Evolutionary conservation across 2,329 filamentous ascomycete species (phyloP).

Genomic region (Colletotrichum euphorbiae): DNA sequence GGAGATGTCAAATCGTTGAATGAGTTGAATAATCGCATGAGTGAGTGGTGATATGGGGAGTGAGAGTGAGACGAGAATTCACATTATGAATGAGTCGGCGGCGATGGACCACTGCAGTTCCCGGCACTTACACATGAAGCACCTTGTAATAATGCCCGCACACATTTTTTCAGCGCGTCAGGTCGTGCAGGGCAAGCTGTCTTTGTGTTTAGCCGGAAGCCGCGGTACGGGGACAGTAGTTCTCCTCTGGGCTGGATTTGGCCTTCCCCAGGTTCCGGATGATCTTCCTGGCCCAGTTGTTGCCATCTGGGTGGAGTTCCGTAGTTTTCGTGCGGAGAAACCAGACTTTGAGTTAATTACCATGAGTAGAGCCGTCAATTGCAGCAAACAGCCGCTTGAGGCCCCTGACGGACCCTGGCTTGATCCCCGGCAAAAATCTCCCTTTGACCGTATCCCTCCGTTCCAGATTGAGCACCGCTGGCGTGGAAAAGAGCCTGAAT

Average conservation of each 20-base stretch:
- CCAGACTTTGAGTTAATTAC: background rate
- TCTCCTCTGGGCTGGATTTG: background rate
- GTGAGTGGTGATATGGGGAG: too few relatives aligned
- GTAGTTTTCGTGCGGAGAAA: background rate
- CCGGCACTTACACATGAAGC: too few relatives aligned
- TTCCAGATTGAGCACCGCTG: conserved; percentile 36
- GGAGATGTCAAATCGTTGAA: too few relatives aligned
- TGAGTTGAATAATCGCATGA: too few relatives aligned
- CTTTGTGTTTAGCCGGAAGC: conserved; percentile 27
- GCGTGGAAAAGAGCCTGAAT: conserved; percentile 35
- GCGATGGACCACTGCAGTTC: too few relatives aligned
- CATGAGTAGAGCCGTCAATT: background rate
- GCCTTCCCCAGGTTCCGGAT: conserved; percentile 11
- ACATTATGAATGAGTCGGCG: too few relatives aligned
- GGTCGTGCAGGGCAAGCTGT: background rate
- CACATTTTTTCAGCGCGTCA: conserved; percentile 7
- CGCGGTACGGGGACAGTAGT: background rate
- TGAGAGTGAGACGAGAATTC: background rate
- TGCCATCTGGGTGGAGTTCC: background rate
- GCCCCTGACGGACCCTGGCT: conserved; percentile 1
- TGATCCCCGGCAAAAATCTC: conserved; percentile 14
- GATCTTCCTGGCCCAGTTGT: conserved; percentile 5
- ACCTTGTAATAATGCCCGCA: background rate
- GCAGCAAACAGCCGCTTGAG: conserved; percentile 9
- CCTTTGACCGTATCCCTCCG: conserved; percentile 35